These are phyloP conservation scores for Cercospora canescens DNA, from an alignment of 2,329 filamentous ascomycete species.

Conservation along the genomic window DNA sequence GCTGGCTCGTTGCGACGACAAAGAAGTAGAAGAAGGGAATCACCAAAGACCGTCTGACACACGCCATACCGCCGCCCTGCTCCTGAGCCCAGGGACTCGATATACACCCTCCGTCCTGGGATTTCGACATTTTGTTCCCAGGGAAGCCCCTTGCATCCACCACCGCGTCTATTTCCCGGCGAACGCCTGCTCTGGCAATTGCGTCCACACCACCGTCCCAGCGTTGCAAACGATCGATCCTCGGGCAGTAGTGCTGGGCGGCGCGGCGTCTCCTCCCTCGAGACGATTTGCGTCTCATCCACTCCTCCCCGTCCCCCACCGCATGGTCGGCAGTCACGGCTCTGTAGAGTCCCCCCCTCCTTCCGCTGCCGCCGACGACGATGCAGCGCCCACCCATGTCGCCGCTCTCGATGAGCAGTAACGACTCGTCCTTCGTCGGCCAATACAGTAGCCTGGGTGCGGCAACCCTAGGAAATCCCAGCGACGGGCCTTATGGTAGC, in stretches of 20 bases:
- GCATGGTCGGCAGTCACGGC: constrained; percentile 9
- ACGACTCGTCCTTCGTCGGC: constrained; percentile 57
- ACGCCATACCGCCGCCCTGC: neutral
- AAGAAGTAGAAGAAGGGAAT: neutral
- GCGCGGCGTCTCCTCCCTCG: neutral
- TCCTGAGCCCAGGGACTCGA: neutral
- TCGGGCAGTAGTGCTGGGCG: neutral
- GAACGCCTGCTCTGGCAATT: constrained; percentile 10
- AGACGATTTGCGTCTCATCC: neutral
- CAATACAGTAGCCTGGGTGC: constrained; percentile 27
- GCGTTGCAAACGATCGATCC: neutral
- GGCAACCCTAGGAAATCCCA: constrained; percentile 21
- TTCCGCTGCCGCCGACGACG: neutral
- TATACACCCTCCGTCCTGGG: neutral
- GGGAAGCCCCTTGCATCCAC: constrained; percentile 11
- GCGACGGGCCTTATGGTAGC: constrained; percentile 27
- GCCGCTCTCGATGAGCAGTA: constrained; percentile 77
- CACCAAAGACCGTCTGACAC: neutral
- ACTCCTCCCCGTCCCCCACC: neutral
- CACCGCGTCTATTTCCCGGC: constrained; percentile 18
- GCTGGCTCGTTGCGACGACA: neutral
- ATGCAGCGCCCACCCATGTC: constrained; percentile 52
- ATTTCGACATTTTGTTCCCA: constrained; percentile 6
- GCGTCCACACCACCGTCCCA: neutral
- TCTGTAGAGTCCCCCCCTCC: neutral